Conservation (phyloP, 73 alveolate genomes). For the Effrenium voratum region DNA sequence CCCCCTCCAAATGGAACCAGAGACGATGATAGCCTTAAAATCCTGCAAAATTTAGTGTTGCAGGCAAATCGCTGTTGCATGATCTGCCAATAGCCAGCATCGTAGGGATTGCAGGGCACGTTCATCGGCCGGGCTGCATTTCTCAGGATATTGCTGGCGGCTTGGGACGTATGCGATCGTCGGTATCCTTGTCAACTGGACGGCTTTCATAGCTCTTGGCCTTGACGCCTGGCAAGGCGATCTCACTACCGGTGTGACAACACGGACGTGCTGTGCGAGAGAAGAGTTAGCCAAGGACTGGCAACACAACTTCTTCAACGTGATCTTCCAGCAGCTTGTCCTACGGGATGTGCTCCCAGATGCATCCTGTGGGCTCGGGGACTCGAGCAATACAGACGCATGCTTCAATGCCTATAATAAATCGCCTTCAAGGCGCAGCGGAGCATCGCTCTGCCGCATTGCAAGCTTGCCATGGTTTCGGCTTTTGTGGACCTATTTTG, state of each 20-base stretch:
- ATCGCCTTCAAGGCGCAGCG: background rate
- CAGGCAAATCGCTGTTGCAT: too few species aligned
- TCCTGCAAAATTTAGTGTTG: too few species aligned
- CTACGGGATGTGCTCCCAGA: background rate
- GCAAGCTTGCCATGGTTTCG: background rate
- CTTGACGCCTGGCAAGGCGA: background rate
- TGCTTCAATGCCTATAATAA: background rate
- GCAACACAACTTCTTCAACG: conserved; percentile 88
- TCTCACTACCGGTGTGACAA: background rate
- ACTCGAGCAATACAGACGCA: background rate
- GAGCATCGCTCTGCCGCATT: background rate
- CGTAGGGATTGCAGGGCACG: too few species aligned
- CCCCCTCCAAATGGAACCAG: too few species aligned
- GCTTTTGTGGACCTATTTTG: background rate
- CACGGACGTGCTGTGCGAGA: background rate
- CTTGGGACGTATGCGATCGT: conserved; percentile 49
- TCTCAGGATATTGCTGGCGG: conserved; percentile 22
- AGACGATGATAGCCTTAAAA: too few species aligned
- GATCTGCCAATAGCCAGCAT: too few species aligned
- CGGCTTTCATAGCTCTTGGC: conserved; percentile 62
- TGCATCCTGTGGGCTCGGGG: background rate
- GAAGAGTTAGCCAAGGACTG: conserved; percentile 30
- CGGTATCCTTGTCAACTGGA: conserved; percentile 75
- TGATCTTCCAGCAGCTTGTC: conserved; percentile 61
- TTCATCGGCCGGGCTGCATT: too few species aligned